phyloP scores from a whole-genome alignment of 306 rosid genomes.

The Gynostemma pentaphyllum region DNA sequence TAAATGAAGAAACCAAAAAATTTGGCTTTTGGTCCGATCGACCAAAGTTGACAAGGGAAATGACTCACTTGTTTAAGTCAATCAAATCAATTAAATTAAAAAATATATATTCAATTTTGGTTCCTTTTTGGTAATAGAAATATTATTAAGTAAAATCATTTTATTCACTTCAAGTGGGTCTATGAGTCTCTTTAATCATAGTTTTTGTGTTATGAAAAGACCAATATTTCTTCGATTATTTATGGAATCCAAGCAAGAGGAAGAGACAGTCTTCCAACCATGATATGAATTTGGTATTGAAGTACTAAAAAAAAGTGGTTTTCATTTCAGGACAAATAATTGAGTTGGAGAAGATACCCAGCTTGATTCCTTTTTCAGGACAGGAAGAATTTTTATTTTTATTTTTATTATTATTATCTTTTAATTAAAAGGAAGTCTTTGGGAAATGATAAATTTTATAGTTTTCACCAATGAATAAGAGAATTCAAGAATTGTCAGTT shows the following conservation, averaged over 20 bases:
- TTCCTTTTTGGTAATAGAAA: too few relatives aligned
- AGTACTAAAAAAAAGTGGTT: not conserved
- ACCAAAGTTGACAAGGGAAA: not conserved
- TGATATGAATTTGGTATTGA: not conserved
- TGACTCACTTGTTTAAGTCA: not conserved
- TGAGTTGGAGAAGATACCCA: too few relatives aligned
- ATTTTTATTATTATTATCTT: too few relatives aligned
- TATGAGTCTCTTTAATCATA: not conserved
- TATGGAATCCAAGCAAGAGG: not conserved
- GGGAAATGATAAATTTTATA: constrained; percentile 27
- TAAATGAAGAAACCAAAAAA: not conserved
- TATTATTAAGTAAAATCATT: too few relatives aligned
- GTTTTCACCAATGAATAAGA: constrained; percentile 1
- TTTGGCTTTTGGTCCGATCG: constrained; percentile 4
- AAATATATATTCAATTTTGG: too few relatives aligned
- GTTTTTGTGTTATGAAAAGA: not conserved
- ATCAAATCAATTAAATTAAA: not conserved
- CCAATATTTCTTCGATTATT: not conserved
- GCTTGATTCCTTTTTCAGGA: too few relatives aligned
- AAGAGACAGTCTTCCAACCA: not conserved
- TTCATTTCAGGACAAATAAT: too few relatives aligned
- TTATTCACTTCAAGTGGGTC: not conserved
- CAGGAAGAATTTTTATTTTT: too few relatives aligned
- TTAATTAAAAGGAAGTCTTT: constrained; percentile 23
- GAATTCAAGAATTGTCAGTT: not conserved